Evolutionary conservation across 2,329 filamentous ascomycete genomes (phyloP).

Genomic region (Sporothrix humicola): DNA sequence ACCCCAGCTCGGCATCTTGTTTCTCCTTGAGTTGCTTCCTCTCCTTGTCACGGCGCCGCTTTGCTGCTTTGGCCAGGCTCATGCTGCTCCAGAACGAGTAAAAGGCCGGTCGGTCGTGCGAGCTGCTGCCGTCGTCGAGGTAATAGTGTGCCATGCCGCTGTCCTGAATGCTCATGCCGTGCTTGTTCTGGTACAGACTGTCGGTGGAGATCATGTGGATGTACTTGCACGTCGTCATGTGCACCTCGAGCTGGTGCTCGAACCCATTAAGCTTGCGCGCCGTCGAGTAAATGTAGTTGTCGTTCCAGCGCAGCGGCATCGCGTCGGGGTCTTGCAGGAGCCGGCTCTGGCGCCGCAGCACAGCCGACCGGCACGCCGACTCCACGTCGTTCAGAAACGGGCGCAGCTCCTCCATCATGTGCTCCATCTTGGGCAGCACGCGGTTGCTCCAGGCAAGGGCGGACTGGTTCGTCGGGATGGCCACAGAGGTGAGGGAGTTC

Average conservation of each 20-base stretch:
- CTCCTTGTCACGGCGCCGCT: not conserved
- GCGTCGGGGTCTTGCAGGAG: conserved; percentile 21
- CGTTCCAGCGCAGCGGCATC: conserved; percentile 19
- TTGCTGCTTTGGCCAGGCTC: not conserved
- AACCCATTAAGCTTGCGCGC: not conserved
- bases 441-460: conserved; percentile 24
- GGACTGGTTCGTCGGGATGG: not conserved
- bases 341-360: conserved; percentile 17
- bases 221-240: conserved; percentile 30
- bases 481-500: too few relatives aligned
- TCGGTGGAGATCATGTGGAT: conserved; percentile 28
- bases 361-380: not conserved
- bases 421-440: conserved; percentile 26
- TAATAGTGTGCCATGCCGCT: not conserved
- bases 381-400: not conserved
- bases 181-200: not conserved
- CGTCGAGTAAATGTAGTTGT: conserved; percentile 3
- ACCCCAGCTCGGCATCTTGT: not conserved
- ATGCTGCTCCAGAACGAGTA: conserved; percentile 24
- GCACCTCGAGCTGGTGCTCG: not conserved
- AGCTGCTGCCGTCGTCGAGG: not conserved
- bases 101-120: conserved; percentile 6
- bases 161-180: not conserved
- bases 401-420: conserved; percentile 19
- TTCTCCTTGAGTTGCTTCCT: not conserved